These are phyloP conservation scores for Acanthamoeba rhysodes DNA, from an alignment of 208 protist genomes.

Conservation along the genomic window DNA sequence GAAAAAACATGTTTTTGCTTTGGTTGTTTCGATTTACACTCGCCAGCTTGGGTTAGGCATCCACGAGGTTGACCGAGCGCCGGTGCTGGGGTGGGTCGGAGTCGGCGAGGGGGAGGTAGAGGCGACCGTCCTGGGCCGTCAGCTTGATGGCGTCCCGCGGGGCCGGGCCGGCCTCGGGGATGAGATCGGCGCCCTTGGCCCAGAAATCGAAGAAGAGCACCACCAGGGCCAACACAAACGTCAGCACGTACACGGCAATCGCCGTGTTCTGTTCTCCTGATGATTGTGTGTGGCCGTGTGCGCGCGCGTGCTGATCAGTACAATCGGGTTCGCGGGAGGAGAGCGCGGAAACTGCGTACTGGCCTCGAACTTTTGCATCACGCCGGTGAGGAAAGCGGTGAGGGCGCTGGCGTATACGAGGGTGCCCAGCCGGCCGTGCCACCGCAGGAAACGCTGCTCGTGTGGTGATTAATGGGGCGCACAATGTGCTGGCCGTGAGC, in stretches of 20 bases:
- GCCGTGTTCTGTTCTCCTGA: background rate
- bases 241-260: conserved; percentile 8
- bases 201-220: conserved; percentile 47
- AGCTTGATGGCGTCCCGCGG: background rate
- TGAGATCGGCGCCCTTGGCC: conserved; percentile 19
- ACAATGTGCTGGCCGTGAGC: no score
- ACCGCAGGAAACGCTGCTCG: background rate
- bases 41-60: no score
- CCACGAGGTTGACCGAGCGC: background rate
- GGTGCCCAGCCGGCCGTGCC: conserved; percentile 10
- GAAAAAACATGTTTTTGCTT: no score
- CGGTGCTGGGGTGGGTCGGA: background rate
- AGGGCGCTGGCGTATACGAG: conserved; percentile 18
- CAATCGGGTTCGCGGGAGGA: background rate
- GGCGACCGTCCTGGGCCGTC: background rate
- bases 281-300: background rate
- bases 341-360: background rate
- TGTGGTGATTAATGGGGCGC: no score
- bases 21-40: no score
- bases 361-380: conserved; percentile 14
- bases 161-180: background rate
- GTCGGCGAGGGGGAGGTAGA: background rate
- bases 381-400: background rate
- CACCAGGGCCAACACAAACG: background rate
- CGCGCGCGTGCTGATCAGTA: background rate